Percentiles rank a stretch among this genome's conserved stretches.
Evolutionary conservation across 345 rosid species (phyloP).

Genomic region (Noccaea caerulescens): DNA sequence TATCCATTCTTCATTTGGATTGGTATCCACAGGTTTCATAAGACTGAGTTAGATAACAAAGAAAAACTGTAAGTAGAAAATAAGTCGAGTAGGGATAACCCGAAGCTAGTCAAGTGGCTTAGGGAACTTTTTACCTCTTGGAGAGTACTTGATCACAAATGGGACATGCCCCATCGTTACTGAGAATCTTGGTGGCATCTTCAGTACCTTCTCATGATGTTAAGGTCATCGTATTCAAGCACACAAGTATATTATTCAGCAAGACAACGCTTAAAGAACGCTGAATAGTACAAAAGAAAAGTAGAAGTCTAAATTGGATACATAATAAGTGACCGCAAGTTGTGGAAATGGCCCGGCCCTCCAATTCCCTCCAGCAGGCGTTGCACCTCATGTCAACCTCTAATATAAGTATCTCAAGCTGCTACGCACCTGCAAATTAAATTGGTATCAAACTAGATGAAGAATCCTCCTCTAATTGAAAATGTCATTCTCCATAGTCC

Average conservation of each 20-base stretch:
- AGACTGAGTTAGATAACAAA: constrained; percentile 56
- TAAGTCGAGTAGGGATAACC: constrained; percentile 4
- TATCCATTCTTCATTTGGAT: constrained; percentile 94
- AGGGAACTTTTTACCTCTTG: constrained; percentile 60
- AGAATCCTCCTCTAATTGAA: constrained; percentile 4
- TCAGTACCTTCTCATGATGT: constrained; percentile 69
- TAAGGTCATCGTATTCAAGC: constrained; percentile 50
- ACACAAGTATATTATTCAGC: background rate
- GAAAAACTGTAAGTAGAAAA: constrained; percentile 33
- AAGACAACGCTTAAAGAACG: constrained; percentile 11
- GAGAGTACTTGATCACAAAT: constrained; percentile 96
- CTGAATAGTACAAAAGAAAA: constrained; percentile 9
- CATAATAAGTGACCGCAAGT: constrained; percentile 92
- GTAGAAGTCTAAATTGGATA: constrained; percentile 50
- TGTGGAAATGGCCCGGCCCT: constrained; percentile 86
- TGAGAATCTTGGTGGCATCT: constrained; percentile 89
- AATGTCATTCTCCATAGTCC: background rate
- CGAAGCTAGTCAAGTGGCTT: constrained; percentile 15
- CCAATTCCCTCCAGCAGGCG: constrained; percentile 94
- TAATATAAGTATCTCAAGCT: constrained; percentile 37
- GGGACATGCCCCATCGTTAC: constrained; percentile 88
- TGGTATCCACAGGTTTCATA: constrained; percentile 88
- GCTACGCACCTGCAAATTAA: constrained; percentile 18
- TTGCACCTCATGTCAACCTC: constrained; percentile 87
- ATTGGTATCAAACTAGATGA: constrained; percentile 1